These are phyloP conservation scores for Brassica carinata DNA, from an alignment of 345 rosid genomes.

Conservation along the genomic window DNA sequence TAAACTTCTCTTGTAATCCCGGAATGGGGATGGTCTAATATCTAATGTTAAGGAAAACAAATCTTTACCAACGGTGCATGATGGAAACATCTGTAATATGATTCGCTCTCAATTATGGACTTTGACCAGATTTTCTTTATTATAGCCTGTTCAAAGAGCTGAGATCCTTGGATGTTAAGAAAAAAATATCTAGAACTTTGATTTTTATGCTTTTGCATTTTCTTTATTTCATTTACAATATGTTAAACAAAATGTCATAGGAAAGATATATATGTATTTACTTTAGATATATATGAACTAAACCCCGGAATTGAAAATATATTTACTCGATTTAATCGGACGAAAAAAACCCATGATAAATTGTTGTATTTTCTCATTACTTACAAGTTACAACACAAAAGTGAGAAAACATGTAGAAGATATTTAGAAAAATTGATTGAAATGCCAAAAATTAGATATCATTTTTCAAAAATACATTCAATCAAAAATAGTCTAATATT, in stretches of 20 bases:
- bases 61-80: neutral
- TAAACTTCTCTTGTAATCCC: too few species aligned
- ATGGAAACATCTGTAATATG: neutral
- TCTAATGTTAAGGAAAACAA: neutral
- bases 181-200: neutral
- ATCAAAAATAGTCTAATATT: too few species aligned
- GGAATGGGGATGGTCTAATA: too few species aligned
- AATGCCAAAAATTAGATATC: too few species aligned
- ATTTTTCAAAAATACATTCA: too few species aligned
- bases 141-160: neutral
- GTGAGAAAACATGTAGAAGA: too few species aligned
- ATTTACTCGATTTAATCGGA: neutral
- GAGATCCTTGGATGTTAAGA: neutral
- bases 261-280: neutral
- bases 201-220: neutral
- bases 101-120: slow-evolving; percentile 14
- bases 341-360: neutral
- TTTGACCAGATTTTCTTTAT: slow-evolving; percentile 22
- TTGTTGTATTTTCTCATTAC: neutral
- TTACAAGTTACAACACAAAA: neutral
- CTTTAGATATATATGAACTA: neutral
- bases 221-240: neutral
- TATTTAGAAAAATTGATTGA: too few species aligned
- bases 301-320: neutral
- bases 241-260: neutral